These are phyloP conservation scores for Leccinum rimulosum DNA, from an alignment of 768 basidiomycete species.

Conservation along the genomic window DNA sequence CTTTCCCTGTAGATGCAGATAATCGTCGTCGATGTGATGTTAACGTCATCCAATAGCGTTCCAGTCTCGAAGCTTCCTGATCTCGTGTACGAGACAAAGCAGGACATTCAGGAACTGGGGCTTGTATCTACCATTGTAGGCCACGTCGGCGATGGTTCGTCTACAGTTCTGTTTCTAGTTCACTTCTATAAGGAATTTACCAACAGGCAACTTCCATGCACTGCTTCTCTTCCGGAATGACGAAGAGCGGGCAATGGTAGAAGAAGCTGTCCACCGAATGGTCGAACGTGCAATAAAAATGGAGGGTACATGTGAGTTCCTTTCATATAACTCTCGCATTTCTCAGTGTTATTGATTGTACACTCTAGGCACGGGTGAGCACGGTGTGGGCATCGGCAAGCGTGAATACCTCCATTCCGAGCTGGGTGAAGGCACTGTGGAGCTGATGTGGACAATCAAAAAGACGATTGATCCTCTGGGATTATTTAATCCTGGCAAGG, in stretches of 20 bases:
- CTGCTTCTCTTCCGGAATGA: conserved; percentile 59
- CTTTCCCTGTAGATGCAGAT: too few species aligned
- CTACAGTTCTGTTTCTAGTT: conserved; percentile 25
- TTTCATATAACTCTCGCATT: background rate
- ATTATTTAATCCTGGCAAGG: conserved; percentile 86
- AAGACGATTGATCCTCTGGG: conserved; percentile 67
- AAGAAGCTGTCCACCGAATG: conserved; percentile 55
- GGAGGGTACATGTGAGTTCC: conserved; percentile 66
- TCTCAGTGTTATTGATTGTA: background rate
- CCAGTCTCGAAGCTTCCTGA: conserved; percentile 66
- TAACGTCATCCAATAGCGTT: too few species aligned
- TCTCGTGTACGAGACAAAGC: conserved; percentile 66
- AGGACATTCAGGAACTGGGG: conserved; percentile 57
- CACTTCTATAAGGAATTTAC: too few species aligned
- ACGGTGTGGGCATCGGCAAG: conserved; percentile 88
- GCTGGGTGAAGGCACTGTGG: conserved; percentile 78
- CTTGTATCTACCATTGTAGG: conserved; percentile 66
- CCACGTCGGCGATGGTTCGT: conserved; percentile 70
- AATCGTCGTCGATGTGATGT: too few species aligned
- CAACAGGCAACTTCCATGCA: conserved; percentile 49
- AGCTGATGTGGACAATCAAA: conserved; percentile 83
- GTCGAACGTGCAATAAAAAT: conserved; percentile 64
- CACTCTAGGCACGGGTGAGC: conserved; percentile 68
- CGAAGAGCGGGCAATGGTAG: conserved; percentile 44
- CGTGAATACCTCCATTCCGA: conserved; percentile 77